Percentiles rank a stretch among this genome's conserved stretches.
Evolutionary conservation across 805 yeast species (phyloP).

Genomic region (Suhomyces kilbournensis): DNA sequence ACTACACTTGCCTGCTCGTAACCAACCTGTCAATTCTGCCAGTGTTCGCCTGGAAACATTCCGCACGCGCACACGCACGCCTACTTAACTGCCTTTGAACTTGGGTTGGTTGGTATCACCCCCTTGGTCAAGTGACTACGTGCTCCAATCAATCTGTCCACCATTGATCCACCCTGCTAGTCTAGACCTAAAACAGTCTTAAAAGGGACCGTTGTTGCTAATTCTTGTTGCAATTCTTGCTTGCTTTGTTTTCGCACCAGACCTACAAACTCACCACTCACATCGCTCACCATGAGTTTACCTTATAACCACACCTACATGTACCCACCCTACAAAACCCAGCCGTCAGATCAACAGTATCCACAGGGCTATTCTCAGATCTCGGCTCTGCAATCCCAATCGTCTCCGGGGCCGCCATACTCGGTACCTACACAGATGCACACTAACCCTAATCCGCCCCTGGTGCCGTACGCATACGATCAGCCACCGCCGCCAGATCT

Average conservation of each 20-base stretch:
- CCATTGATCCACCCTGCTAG: neutral
- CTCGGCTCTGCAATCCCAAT: neutral
- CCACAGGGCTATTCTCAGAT: neutral
- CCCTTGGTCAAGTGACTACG: neutral
- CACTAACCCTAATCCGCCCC: neutral
- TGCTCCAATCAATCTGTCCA: neutral
- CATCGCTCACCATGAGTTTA: slow-evolving; percentile 3
- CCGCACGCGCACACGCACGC: neutral
- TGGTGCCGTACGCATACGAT: neutral
- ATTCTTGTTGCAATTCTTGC: neutral
- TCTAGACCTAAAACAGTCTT: no score
- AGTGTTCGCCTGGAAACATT: neutral
- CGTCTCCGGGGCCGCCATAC: neutral
- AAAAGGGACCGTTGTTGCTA: neutral
- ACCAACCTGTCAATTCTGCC: neutral
- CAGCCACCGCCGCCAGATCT: neutral
- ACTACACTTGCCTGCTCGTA: neutral
- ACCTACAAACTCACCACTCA: neutral
- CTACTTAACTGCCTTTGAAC: neutral
- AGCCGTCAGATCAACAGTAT: neutral
- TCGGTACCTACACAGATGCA: neutral
- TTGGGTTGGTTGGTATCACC: neutral
- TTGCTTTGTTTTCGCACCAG: neutral
- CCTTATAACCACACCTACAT: slow-evolving; percentile 5
- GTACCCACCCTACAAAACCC: slow-evolving; percentile 1